Conservation (phyloP, 2,329 filamentous ascomycete genomes). For the Dothideomycetidae sp. region DNA sequence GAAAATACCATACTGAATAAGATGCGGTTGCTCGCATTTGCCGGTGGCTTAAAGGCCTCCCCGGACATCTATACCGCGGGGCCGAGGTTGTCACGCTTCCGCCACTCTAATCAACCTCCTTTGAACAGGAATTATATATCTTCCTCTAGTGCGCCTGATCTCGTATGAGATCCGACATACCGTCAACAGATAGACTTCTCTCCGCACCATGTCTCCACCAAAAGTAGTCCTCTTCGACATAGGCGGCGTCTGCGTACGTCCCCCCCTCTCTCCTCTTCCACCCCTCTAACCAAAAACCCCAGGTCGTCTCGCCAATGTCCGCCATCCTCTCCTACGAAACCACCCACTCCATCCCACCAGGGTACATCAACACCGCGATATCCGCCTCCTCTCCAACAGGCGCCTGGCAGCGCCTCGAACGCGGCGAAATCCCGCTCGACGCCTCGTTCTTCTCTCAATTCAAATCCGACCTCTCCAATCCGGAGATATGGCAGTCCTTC, state of each 20-base stretch:
- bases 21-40: too few species aligned
- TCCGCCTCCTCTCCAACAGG: slow-evolving; percentile 63
- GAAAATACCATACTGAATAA: too few species aligned
- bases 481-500: slow-evolving; percentile 44
- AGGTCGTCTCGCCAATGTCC: slow-evolving; percentile 88
- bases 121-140: too few species aligned
- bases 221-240: slow-evolving; percentile 86
- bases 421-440: slow-evolving; percentile 66
- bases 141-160: too few species aligned
- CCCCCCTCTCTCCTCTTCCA: slow-evolving; percentile 9
- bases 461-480: slow-evolving; percentile 54
- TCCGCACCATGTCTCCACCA: slow-evolving; percentile 26
- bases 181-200: too few species aligned
- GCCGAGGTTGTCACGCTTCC: too few species aligned
- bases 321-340: slow-evolving; percentile 84
- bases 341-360: slow-evolving; percentile 58
- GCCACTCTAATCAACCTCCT: too few species aligned
- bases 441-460: slow-evolving; percentile 62
- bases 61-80: too few species aligned
- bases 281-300: slow-evolving; percentile 12
- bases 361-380: slow-evolving; percentile 87
- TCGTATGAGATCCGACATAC: too few species aligned
- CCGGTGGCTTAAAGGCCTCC: too few species aligned
- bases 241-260: slow-evolving; percentile 82
- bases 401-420: slow-evolving; percentile 78